Evolutionary conservation across 2,329 filamentous ascomycete genomes (phyloP).

Genomic region (Thielaviopsis populi): DNA sequence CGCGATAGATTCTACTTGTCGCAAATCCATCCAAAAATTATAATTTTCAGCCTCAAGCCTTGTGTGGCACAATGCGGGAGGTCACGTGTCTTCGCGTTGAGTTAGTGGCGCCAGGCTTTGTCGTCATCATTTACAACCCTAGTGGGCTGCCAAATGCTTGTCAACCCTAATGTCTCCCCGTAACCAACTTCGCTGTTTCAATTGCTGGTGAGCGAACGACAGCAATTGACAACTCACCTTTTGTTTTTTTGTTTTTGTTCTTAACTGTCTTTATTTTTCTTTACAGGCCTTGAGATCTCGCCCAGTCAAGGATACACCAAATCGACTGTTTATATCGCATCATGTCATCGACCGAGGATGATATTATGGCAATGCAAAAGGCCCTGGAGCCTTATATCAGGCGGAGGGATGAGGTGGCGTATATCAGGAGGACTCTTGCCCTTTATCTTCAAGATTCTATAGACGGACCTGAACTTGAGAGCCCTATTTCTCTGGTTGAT

Average conservation of each 20-base stretch:
- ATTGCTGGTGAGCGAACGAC: too few relatives aligned
- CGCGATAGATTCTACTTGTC: slow-evolving; percentile 6
- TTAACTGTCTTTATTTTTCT: neutral
- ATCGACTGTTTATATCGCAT: neutral
- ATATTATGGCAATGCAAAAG: neutral
- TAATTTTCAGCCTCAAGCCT: slow-evolving; percentile 16
- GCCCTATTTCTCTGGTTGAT: slow-evolving; percentile 13
- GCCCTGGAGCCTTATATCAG: slow-evolving; percentile 38
- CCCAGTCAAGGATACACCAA: neutral
- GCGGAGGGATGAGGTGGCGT: slow-evolving; percentile 40
- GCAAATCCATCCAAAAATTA: slow-evolving; percentile 15
- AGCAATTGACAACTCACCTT: too few relatives aligned
- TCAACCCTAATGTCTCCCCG: too few relatives aligned
- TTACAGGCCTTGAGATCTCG: neutral
- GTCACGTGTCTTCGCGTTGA: slow-evolving; percentile 14
- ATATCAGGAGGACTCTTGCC: slow-evolving; percentile 40
- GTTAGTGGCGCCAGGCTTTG: neutral
- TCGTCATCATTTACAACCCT: neutral
- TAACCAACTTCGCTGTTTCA: too few relatives aligned
- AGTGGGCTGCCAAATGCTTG: too few relatives aligned
- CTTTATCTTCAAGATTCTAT: slow-evolving; percentile 30
- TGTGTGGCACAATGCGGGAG: slow-evolving; percentile 10
- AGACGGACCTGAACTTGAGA: slow-evolving; percentile 13
- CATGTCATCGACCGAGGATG: slow-evolving; percentile 7
- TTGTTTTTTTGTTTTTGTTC: too few relatives aligned